Base-by-base conservation (phyloP, 2,329 filamentous ascomycete species). In the Escovopsis sp. region DNA sequence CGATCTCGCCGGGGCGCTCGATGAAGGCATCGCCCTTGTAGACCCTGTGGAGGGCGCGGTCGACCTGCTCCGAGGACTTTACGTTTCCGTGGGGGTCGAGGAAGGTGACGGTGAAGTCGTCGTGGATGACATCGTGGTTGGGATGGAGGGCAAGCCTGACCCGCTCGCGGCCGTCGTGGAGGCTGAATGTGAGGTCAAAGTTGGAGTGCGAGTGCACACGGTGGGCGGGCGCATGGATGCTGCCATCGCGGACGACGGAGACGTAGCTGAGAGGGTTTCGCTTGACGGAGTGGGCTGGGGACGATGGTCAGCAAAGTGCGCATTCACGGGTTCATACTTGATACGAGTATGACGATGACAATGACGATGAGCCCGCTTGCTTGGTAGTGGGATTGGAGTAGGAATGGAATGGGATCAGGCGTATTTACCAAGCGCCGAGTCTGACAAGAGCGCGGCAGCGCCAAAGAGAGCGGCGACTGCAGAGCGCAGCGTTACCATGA, bases 61-160 rank as follows among this genome's bases (percentile, higher is more conserved):
- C 68, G 47, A 96, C 74, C 33, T 70, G 66, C 55, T 94, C 83
- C n/a, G 73, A 67, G 19, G 67, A 65, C 40, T 63, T 67, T 33
- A 94, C 63, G 39, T 71, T 69, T 41, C 91, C 91, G 59, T 94
- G 79, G 10, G 70, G 58, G 43, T 72, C 78, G 36, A 94, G 61
- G 56, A 86, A 81, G 34, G 80, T 75, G 39, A 98, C 68, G 40
- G 73, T 75, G 8, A 88, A 82, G 52, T 82, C 79, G 12, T 86
- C 73, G 43, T 81, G 75, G 38, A 98, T 69, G 45, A 96, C 79
- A 62, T 96, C 85, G 65, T 94, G 77, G 59, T 96, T 96, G 4
- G 91, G 91, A 58, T 91, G 80, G 39, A 98, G 72, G 43, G 75
- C 73, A 41, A 98, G 72, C 50, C 86, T 85, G 54, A 96, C 69